These are phyloP conservation scores for Globisporangium sylvaticum DNA, from an alignment of 352 stramenopile genomes.

Conservation along the genomic window DNA sequence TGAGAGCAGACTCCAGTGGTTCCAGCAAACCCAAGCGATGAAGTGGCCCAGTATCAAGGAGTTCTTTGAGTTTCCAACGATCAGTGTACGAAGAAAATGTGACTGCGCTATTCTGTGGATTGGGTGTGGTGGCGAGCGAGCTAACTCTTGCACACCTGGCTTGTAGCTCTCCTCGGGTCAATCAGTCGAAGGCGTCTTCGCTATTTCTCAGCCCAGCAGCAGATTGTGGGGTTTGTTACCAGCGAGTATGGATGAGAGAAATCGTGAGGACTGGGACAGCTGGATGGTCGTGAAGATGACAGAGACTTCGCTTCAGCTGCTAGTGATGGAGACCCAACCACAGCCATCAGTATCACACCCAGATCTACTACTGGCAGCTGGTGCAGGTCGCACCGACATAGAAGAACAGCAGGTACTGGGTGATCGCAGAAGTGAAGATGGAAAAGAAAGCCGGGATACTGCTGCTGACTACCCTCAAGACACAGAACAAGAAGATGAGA, in stretches of 20 bases:
- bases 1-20: slow-evolving; percentile 5
- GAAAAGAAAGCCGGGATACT: background rate
- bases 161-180: background rate
- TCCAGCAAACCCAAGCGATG: slow-evolving; percentile 8
- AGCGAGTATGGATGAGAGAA: background rate
- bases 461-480: background rate
- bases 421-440: background rate
- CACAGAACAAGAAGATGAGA: background rate
- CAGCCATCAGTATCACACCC: background rate
- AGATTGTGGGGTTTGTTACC: background rate
- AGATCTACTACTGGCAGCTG: background rate
- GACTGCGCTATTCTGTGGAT: background rate
- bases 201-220: background rate
- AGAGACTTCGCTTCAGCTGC: slow-evolving; percentile 3
- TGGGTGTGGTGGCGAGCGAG: background rate
- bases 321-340: background rate
- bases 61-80: slow-evolving; percentile 26
- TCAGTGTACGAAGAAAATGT: slow-evolving; percentile 16
- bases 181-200: background rate
- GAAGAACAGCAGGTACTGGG: background rate
- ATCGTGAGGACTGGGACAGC: background rate
- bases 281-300: slow-evolving; percentile 9
- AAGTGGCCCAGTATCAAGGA: slow-evolving; percentile 41
- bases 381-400: background rate
- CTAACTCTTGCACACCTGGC: background rate